Evolutionary conservation across 176 grass and related monocot genomes (phyloP), one percentile per base, ranked within the genome.

Genomic region (Calamus simplicifolius): DNA sequence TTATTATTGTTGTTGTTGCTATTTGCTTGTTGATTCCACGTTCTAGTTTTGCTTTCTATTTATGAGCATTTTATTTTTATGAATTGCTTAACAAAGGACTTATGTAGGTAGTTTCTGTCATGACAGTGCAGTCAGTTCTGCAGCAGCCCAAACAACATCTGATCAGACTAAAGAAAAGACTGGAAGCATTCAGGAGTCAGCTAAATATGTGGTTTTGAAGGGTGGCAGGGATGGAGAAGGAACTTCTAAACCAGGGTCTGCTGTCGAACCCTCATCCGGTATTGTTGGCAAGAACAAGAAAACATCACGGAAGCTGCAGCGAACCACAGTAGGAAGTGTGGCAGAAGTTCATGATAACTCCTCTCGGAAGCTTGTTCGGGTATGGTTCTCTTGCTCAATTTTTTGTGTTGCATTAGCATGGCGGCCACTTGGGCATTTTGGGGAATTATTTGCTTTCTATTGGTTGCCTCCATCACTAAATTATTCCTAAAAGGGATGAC

Each of bases 331-430:
- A 13, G 72, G 58, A 50, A 78, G 66, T 30, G 63, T 48, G 49
- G 66, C 73, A n/a, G 81, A 88, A 43, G 62, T 85, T 58, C 87
- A 83, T 1, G 73, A 92, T 51, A 70, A 82, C 38, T 78, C 21
- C 21, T 23, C 84, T 29, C 83, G 73, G 69, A 80, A 81, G 65
- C 59, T 71, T 69, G 21, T 65, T 13, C 51, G 13, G 77, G 83
- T 86, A 64, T 29, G 74, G 49, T 50, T 43, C 35, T 43, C 35
- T 43, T 43, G 35, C 6, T 48, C 0, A 4, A 57, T 1, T 48
- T 17, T 35, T 1, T 29, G 16, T 66, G 57, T 21, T 29, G 29
- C 27, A 57, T 57, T 25, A 56, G 18, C 35, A 19, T 19, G 48
- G 18, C 16, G 19, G n/a, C 3, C 17, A 59, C 16, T 59, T 29